phyloP scores from a whole-genome alignment of 2,329 filamentous ascomycete genomes.

The Cercospora beticola region DNA sequence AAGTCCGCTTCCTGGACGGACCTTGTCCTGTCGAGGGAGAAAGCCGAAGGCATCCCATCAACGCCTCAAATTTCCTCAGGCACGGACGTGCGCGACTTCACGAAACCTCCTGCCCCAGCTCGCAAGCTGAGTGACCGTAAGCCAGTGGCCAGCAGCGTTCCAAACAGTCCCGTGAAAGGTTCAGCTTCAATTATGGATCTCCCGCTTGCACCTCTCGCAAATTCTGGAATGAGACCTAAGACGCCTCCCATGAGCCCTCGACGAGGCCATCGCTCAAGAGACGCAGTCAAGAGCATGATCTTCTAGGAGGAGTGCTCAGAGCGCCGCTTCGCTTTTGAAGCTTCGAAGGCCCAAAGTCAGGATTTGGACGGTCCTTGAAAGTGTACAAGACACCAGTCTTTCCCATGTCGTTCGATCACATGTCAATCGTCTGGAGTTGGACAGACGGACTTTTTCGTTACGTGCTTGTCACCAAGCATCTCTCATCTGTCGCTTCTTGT shows the following conservation, averaged over 20 bases:
- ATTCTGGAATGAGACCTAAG: conserved; percentile 23
- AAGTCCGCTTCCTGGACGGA: conserved; percentile 60
- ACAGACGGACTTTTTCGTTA: conserved; percentile 5
- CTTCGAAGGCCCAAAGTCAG: neutral
- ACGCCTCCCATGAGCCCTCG: conserved; percentile 38
- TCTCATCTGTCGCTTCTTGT: conserved; percentile 14
- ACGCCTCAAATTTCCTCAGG: conserved; percentile 11
- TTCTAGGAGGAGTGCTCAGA: conserved; percentile 29
- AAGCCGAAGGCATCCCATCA: conserved; percentile 15
- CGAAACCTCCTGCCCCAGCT: conserved; percentile 25
- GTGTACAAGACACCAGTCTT: conserved; percentile 3
- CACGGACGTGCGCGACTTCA: conserved; percentile 32
- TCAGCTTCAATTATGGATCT: conserved; percentile 18
- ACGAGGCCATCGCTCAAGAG: conserved; percentile 33
- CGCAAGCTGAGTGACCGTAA: conserved; percentile 28
- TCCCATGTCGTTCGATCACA: conserved; percentile 9
- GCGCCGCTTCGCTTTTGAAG: conserved; percentile 9
- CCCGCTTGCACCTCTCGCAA: conserved; percentile 18
- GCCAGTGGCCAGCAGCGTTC: conserved; percentile 30
- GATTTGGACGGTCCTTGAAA: conserved; percentile 15
- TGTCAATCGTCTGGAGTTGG: neutral
- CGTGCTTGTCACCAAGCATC: conserved; percentile 16
- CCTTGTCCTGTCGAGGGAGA: conserved; percentile 54
- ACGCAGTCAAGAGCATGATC: conserved; percentile 43
- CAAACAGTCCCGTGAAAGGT: conserved; percentile 31